Percentiles rank a stretch among this genome's conserved stretches.
These are phyloP conservation scores for Gilbertella persicaria DNA, from an alignment of 371 early-diverging fungal species.

Conservation along the genomic window DNA sequence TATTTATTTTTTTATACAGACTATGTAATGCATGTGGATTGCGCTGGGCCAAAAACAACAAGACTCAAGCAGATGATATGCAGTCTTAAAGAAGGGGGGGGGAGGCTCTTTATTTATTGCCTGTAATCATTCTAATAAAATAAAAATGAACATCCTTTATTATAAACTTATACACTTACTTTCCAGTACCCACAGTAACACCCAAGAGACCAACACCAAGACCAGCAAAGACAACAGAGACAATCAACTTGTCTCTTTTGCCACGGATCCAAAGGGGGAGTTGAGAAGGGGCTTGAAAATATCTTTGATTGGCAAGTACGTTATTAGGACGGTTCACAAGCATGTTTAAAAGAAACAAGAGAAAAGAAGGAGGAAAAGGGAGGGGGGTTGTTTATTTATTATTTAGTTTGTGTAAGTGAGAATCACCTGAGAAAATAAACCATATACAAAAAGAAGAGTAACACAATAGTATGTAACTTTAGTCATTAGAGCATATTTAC, in stretches of 20 bases:
- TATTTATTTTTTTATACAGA: constrained; percentile 3
- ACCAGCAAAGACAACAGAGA: constrained; percentile 29
- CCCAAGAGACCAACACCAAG: constrained; percentile 39
- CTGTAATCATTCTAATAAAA: constrained; percentile 16
- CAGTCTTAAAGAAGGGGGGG: background rate
- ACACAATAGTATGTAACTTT: background rate
- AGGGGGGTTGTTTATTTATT: constrained; percentile 1
- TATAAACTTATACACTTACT: constrained; percentile 19
- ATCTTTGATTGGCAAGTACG: constrained; percentile 35
- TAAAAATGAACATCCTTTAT: background rate
- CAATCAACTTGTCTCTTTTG: constrained; percentile 30
- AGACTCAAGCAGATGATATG: constrained; percentile 3
- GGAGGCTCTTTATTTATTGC: constrained; percentile 14
- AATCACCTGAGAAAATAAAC: constrained; percentile 19
- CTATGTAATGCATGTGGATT: constrained; percentile 33
- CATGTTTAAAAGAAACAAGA: constrained; percentile 22
- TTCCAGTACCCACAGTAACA: constrained; percentile 25
- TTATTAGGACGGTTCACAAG: constrained; percentile 37
- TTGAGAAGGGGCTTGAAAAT: constrained; percentile 39
- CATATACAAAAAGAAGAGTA: background rate
- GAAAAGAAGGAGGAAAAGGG: constrained; percentile 19
- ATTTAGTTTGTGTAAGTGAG: background rate
- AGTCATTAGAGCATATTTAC: constrained; percentile 2
- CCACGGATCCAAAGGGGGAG: constrained; percentile 39
- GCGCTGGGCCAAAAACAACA: constrained; percentile 27